Percentiles rank a stretch among this genome's conserved stretches.
Conservation (phyloP, 2,329 filamentous ascomycete genomes). For the Aspergillus versicolor region DNA sequence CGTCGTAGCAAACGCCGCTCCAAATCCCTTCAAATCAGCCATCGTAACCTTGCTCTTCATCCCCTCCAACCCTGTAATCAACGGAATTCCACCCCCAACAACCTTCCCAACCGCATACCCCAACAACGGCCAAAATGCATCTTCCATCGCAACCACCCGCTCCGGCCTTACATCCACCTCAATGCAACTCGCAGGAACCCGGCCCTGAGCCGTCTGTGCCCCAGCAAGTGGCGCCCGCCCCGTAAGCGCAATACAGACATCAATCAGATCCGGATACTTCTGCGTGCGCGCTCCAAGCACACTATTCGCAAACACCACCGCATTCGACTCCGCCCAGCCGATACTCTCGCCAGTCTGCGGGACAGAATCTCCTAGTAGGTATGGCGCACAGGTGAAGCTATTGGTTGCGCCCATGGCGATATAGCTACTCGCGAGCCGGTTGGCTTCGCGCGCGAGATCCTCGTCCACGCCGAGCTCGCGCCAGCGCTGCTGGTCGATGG, state of each 20-base stretch:
- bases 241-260: slow-evolving; percentile 46
- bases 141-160: slow-evolving; percentile 22
- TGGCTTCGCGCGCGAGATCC: slow-evolving; percentile 29
- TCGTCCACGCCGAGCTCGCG: slow-evolving; percentile 36
- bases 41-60: slow-evolving; percentile 12
- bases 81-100: slow-evolving; percentile 33
- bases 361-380: too few species aligned
- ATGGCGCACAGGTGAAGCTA: too few species aligned
- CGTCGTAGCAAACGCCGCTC: slow-evolving; percentile 46
- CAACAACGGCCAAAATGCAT: slow-evolving; percentile 41
- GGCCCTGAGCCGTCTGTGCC: slow-evolving; percentile 24
- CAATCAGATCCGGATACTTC: slow-evolving; percentile 49
- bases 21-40: slow-evolving; percentile 45
- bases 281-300: slow-evolving; percentile 46
- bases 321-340: slow-evolving; percentile 49
- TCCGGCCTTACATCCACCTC: neutral
- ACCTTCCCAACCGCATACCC: slow-evolving; percentile 40
- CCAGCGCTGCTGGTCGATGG: slow-evolving; percentile 45
- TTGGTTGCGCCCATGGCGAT: slow-evolving; percentile 39
- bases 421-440: slow-evolving; percentile 39
- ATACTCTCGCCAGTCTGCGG: slow-evolving; percentile 30
- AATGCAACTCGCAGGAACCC: slow-evolving; percentile 11
- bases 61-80: slow-evolving; percentile 36
- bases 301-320: slow-evolving; percentile 49
- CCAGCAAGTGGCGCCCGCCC: slow-evolving; percentile 35